Evolutionary conservation across 2,329 filamentous ascomycete genomes (phyloP), one percentile per base, ranked within the genome.

Genomic region (Chrysoporthe cubensis): DNA sequence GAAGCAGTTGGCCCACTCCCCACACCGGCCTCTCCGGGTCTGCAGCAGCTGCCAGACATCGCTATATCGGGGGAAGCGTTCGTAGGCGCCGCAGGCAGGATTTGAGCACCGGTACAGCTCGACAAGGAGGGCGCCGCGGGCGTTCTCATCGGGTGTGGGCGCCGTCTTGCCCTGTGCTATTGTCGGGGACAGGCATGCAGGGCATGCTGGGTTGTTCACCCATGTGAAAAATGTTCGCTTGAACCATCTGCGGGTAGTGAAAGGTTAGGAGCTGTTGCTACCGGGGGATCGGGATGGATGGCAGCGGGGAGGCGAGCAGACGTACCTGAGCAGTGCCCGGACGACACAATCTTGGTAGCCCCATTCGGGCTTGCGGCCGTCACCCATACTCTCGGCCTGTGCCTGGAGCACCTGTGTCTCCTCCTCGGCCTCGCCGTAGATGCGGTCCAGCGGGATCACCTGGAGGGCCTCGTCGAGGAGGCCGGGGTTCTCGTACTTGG

Each of bases 1-100:
- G 82, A 99, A 99, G 84, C 94, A 97, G 81, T 97, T 98, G 72
- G 93, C 94, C 94, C 96, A 98, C 82, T 99, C 96, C 70, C 96
- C 96, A 70, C 91, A 91, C 73, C 96, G 90, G 46, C 96, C 96
- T 73, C 91, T 87, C 73, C 92, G 86, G 40, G 93, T 96, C 78
- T 97, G 91, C 56, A 99, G 82, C 69, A 98, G 81, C 62, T 94
- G 90, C 90, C 96, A 98, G 37, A 97, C 95, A 77, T 99, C 95
- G 69, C 93, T 95, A 78, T 97, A 98, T 69, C 96, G 88, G 50
- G 96, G 94, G 73, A 97, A 99, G 71, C 95, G 89, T 78, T 97
- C 95, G 75, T 90, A 93, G 40, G 89, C 86, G 60, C 89, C 87
- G 78, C 95, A 99, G 59, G 85, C 84, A 1, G 86, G 82, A 69